Evolutionary conservation across 495 filamentous ascomycete genomes (phyloP).

Genomic region (Alectoria sarmentosa): DNA sequence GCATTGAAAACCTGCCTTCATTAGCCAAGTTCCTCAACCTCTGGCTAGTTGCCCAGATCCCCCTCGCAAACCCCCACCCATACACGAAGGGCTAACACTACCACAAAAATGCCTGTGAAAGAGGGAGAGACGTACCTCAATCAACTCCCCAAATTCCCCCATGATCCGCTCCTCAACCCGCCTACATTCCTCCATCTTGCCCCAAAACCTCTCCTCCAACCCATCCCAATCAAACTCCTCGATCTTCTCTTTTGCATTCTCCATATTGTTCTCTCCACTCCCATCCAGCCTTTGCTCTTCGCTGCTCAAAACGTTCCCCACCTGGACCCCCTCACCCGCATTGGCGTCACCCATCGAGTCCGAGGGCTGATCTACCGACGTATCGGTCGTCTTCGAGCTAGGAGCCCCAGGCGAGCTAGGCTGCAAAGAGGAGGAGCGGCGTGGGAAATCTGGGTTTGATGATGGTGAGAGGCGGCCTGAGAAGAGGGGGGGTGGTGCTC

Average conservation of each 20-base stretch:
- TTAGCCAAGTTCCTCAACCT: not conserved
- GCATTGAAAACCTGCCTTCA: slow-evolving; percentile 53
- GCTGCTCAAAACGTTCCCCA: not conserved
- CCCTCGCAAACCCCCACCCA: slow-evolving; percentile 16
- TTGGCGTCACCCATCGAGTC: no score
- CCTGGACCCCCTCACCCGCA: not conserved
- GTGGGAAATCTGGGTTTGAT: not conserved
- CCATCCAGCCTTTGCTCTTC: not conserved
- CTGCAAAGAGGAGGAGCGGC: not conserved
- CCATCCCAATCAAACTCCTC: slow-evolving; percentile 58
- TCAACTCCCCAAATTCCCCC: slow-evolving; percentile 53
- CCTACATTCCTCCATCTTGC: slow-evolving; percentile 52
- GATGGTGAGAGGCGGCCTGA: not conserved
- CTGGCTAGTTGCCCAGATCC: not conserved
- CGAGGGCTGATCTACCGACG: no score
- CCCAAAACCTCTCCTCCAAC: slow-evolving; percentile 55
- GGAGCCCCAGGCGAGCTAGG: not conserved
- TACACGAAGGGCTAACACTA: no score
- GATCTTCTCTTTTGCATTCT: slow-evolving; percentile 21
- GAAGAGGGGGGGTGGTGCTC: not conserved
- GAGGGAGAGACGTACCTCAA: slow-evolving; percentile 42
- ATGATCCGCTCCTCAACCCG: slow-evolving; percentile 53
- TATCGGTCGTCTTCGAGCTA: not conserved
- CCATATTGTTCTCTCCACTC: not conserved
- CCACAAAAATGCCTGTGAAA: not conserved